Conservation (phyloP, 768 basidiomycete species). For the Lentinula sp. region DNA sequence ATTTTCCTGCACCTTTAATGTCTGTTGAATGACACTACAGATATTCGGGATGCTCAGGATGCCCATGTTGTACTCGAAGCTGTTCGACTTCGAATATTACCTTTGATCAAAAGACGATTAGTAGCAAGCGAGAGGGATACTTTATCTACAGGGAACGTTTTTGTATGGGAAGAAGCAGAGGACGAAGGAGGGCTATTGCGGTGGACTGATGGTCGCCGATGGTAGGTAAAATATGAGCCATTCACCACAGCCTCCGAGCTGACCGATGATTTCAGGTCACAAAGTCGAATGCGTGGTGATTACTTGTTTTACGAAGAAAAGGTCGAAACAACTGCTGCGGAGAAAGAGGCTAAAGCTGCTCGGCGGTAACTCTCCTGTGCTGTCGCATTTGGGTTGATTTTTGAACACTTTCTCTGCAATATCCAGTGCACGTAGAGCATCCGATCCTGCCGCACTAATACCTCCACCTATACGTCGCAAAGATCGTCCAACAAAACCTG, state of each 20-base stretch:
- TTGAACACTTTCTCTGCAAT: not conserved
- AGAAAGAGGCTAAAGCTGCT: slow-evolving; percentile 75
- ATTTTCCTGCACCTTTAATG: not conserved
- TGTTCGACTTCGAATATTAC: slow-evolving; percentile 62
- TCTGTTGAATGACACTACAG: slow-evolving; percentile 24
- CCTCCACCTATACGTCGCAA: slow-evolving; percentile 64
- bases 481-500: slow-evolving; percentile 71
- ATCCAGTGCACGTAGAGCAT: slow-evolving; percentile 48
- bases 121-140: slow-evolving; percentile 65
- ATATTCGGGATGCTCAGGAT: slow-evolving; percentile 75
- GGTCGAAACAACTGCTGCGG: slow-evolving; percentile 74
- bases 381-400: not conserved
- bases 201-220: slow-evolving; percentile 81
- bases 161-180: slow-evolving; percentile 84
- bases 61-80: slow-evolving; percentile 75
- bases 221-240: slow-evolving; percentile 31
- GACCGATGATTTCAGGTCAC: slow-evolving; percentile 47
- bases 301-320: slow-evolving; percentile 84
- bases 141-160: slow-evolving; percentile 67
- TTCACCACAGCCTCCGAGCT: not conserved
- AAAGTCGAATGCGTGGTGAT: slow-evolving; percentile 79
- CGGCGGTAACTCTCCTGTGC: slow-evolving; percentile 42
- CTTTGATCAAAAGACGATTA: slow-evolving; percentile 67
- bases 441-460: slow-evolving; percentile 53
- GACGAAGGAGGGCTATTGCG: slow-evolving; percentile 59